Evolutionary conservation across 129 eudicot species (phyloP).

Genomic region (Kitagawia praeruptora): DNA sequence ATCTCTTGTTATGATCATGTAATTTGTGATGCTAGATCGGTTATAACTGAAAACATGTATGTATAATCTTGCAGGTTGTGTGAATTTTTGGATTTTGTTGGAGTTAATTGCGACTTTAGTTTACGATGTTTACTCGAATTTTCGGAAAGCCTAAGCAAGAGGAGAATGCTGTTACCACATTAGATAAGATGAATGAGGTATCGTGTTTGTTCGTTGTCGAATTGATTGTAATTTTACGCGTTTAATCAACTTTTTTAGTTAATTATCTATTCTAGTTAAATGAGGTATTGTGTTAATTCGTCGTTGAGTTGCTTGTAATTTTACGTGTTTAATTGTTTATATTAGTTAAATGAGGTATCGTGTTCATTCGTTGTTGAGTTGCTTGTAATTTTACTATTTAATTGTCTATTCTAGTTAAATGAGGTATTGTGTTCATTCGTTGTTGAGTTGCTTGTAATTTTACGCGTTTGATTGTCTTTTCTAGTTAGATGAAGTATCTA

Average conservation of each 20-base stretch:
- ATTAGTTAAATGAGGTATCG: background rate
- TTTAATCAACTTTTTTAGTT: background rate
- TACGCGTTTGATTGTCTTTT: background rate
- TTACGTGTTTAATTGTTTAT: background rate
- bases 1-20: background rate
- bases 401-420: too few species aligned
- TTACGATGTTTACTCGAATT: slow-evolving; percentile 10
- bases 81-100: background rate
- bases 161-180: slow-evolving; percentile 26
- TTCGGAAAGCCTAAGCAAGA: slow-evolving; percentile 38
- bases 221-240: background rate
- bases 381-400: background rate
- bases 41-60: background rate
- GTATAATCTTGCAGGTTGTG: background rate
- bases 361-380: background rate
- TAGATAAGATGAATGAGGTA: slow-evolving; percentile 33
- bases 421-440: background rate
- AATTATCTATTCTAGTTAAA: too few species aligned
- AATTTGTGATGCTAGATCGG: background rate
- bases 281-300: background rate
- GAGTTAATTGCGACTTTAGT: background rate
- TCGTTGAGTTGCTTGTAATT: background rate
- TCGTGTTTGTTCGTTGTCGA: background rate
- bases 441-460: background rate
- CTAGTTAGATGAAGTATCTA: background rate